These are phyloP conservation scores for Coemansia aciculifera DNA, from an alignment of 192 early-diverging fungal genomes.

Conservation along the genomic window DNA sequence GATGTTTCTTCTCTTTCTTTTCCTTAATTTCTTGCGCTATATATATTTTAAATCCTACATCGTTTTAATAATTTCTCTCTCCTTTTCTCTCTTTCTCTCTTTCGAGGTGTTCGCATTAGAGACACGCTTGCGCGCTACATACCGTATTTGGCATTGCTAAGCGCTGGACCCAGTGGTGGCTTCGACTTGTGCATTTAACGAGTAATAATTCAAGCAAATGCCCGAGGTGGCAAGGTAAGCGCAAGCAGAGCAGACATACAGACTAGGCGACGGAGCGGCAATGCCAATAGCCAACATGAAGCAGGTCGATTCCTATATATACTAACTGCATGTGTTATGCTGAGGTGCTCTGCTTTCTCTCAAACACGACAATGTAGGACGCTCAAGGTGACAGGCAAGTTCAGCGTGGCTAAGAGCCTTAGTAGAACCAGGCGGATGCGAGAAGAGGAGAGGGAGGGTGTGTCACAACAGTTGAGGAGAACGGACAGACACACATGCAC, in stretches of 20 bases:
- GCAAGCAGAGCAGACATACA: neutral
- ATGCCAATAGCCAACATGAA: neutral
- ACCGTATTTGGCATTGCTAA: neutral
- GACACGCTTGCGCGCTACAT: neutral
- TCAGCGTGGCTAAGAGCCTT: neutral
- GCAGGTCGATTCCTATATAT: neutral
- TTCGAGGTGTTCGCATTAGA: neutral
- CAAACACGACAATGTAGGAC: constrained; percentile 18
- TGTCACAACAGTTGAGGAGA: constrained; percentile 5
- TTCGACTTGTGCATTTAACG: neutral
- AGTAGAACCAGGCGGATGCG: neutral
- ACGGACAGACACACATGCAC: neutral
- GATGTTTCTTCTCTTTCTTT: neutral
- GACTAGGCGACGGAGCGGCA: neutral
- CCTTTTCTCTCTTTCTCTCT: neutral
- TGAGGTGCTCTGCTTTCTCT: neutral
- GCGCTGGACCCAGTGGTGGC: neutral
- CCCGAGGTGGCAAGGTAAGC: constrained; percentile 35
- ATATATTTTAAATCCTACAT: neutral
- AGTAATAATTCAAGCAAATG: constrained; percentile 23
- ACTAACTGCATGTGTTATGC: neutral
- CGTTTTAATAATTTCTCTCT: neutral
- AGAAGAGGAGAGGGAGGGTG: neutral
- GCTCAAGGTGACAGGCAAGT: constrained; percentile 48
- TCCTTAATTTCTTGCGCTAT: neutral